A percentile compares a stretch with the other conserved stretches of the same genome.
Conservation (phyloP, 305 asterid species). For the Salvia sclarea region DNA sequence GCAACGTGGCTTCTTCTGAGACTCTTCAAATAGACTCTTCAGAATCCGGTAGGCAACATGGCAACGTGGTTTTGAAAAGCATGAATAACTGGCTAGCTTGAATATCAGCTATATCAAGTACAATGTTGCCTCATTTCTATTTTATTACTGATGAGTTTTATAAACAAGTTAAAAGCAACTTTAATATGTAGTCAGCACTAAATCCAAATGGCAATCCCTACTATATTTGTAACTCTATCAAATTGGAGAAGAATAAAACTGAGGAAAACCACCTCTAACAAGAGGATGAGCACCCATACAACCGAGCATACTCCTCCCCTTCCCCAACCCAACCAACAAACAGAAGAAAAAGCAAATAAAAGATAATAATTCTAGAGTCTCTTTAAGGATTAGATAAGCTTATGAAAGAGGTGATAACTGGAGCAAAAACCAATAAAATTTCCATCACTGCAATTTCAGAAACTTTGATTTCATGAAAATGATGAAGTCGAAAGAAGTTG, state of each 20-base stretch:
- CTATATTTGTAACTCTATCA: too few species aligned
- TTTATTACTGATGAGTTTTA: neutral
- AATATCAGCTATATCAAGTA: neutral
- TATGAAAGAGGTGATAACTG: conserved; percentile 5
- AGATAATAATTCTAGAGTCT: neutral
- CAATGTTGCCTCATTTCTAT: neutral
- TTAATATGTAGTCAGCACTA: neutral
- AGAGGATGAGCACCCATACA: too few species aligned
- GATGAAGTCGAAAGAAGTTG: neutral
- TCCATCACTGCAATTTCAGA: neutral
- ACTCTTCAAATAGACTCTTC: too few species aligned
- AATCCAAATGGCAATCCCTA: too few species aligned
- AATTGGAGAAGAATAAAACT: too few species aligned
- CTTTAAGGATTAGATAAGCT: neutral
- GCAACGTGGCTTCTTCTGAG: conserved; percentile 14
- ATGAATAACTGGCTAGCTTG: neutral
- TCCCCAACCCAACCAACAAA: neutral
- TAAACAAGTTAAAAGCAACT: neutral
- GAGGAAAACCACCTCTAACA: too few species aligned
- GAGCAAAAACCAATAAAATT: conserved; percentile 4
- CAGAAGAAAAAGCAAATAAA: neutral
- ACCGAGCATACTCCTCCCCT: too few species aligned
- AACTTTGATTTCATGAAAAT: conserved; percentile 7
- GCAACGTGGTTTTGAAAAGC: conserved; percentile 13
- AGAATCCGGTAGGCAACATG: neutral